Evolutionary conservation across 352 stramenopile species (phyloP).

Genomic region (Pythium chondricola): DNA sequence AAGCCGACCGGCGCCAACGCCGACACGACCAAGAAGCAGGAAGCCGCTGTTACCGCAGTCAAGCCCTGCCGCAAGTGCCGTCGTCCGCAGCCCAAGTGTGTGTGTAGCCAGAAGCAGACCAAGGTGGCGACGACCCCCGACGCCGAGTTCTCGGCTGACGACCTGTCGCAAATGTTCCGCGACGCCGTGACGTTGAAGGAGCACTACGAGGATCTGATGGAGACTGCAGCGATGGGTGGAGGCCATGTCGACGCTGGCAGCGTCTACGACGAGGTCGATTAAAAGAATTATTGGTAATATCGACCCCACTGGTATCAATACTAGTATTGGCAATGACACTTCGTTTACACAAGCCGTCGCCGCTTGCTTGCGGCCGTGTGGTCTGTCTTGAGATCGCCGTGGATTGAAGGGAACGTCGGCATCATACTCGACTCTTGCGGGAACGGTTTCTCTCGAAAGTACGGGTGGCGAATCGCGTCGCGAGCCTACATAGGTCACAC

Average conservation of each 20-base stretch:
- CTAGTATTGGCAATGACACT: no score
- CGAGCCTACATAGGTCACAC: slow-evolving; percentile 18
- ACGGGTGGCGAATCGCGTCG: slow-evolving; percentile 44
- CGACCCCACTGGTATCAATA: no score
- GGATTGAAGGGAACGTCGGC: slow-evolving; percentile 54
- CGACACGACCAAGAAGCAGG: slow-evolving; percentile 12
- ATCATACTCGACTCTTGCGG: slow-evolving; percentile 55
- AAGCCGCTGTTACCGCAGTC: slow-evolving; percentile 4
- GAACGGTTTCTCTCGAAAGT: slow-evolving; percentile 61
- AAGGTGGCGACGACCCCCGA: slow-evolving; percentile 3
- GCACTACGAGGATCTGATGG: slow-evolving; percentile 64
- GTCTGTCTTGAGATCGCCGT: slow-evolving; percentile 31
- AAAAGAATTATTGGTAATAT: slow-evolving; percentile 4
- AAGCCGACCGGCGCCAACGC: slow-evolving; percentile 17
- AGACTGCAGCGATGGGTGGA: slow-evolving; percentile 17
- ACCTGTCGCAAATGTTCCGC: slow-evolving; percentile 63
- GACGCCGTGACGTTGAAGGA: slow-evolving; percentile 63
- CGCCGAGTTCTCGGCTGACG: slow-evolving; percentile 36
- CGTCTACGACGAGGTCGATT: slow-evolving; percentile 22
- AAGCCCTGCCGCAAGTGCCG: slow-evolving; percentile 72
- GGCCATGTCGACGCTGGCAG: no score
- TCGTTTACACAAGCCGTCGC: no score
- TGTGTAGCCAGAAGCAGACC: slow-evolving; percentile 28
- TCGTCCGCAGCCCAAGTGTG: slow-evolving; percentile 48
- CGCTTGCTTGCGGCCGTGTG: slow-evolving; percentile 1